Evolutionary conservation across 2,329 filamentous ascomycete species (phyloP), one percentile per base, ranked within the genome.

Genomic region (Dactylellina drechsleri): DNA sequence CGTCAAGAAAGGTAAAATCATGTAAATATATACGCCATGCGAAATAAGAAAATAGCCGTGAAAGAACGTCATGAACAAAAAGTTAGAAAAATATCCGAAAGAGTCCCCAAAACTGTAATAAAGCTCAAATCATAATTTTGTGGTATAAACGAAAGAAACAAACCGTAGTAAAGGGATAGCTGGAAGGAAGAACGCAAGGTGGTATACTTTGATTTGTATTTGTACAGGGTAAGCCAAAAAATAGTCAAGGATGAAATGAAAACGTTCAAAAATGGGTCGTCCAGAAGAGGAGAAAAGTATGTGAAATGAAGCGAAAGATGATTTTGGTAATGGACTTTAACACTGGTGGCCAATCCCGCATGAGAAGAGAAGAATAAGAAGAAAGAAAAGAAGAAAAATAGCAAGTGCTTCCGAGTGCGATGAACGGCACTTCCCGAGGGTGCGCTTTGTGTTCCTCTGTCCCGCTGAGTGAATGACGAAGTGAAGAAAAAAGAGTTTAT

Each of bases 81-180:
- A 49, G 20, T 18, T 20, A 45, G n/a, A 56, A 57, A 60, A 31
- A 56, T n/a, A 23, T 31, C 52, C 31, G 7, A 68, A 41, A 70
- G 72, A 66, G 64, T 47, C 64, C 64, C 65, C 36, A 28, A 59
- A 74, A 5, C 28, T 16, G 47, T 20, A n/a, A 41, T 40, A 13
- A 56, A 28, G 47, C 40, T 57, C n/a, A 60, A 41, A n/a, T n/a
- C n/a, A n/a, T n/a, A 66, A 62, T 77, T 75, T 76, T 61, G 36
- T 64, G 75, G 68, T 57, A 73, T 68, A 73, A 67, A 77, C 62
- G 67, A 66, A 71, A 67, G 70, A 50, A 64, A 60, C 64, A 68
- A 75, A 59, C 61, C 61, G 76, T 62, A 56, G 67, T 62, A 62
- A 26, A 40, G 31, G 64, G 43, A 67, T 58, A 65, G 28, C 53